Conservation (phyloP, 257 asterid species). For the Przewalskia tangutica region DNA sequence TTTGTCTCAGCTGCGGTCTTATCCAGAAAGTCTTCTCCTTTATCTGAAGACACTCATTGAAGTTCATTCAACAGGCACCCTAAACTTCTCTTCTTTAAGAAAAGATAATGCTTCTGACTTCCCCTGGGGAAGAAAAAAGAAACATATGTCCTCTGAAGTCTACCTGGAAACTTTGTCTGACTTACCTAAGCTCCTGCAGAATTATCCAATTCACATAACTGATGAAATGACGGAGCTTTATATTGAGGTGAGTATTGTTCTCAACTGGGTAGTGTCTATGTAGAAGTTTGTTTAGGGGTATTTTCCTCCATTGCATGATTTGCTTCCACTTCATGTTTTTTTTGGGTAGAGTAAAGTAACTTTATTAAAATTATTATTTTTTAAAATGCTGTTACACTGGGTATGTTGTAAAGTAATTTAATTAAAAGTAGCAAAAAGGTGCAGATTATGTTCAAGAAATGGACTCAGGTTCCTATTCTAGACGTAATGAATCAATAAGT, state of each 20-base stretch:
- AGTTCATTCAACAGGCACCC: constrained; percentile 62
- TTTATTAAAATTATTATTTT: too few relatives aligned
- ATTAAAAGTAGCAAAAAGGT: not conserved
- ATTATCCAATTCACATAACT: constrained; percentile 52
- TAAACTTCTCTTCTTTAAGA: constrained; percentile 45
- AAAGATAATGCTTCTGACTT: constrained; percentile 25
- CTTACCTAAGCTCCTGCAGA: constrained; percentile 45
- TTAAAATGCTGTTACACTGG: too few relatives aligned
- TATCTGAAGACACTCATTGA: constrained; percentile 79
- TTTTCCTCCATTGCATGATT: not conserved
- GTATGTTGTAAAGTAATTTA: not conserved
- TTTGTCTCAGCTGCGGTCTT: constrained; percentile 55
- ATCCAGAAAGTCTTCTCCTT: constrained; percentile 82
- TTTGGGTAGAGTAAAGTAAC: not conserved
- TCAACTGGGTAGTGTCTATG: not conserved
- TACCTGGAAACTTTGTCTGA: constrained; percentile 48
- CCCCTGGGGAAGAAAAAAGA: constrained; percentile 35
- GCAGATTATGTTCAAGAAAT: not conserved
- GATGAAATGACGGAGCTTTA: constrained; percentile 83
- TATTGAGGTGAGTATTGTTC: constrained; percentile 57
- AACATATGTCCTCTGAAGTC: constrained; percentile 48
- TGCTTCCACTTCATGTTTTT: not conserved
- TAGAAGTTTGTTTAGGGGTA: not conserved
- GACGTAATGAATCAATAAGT: not conserved
- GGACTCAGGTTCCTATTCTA: not conserved